Percentiles rank a stretch among this genome's conserved stretches.
These are phyloP conservation scores for Fusarium globosum DNA, from an alignment of 2,329 filamentous ascomycete genomes.

Conservation along the genomic window DNA sequence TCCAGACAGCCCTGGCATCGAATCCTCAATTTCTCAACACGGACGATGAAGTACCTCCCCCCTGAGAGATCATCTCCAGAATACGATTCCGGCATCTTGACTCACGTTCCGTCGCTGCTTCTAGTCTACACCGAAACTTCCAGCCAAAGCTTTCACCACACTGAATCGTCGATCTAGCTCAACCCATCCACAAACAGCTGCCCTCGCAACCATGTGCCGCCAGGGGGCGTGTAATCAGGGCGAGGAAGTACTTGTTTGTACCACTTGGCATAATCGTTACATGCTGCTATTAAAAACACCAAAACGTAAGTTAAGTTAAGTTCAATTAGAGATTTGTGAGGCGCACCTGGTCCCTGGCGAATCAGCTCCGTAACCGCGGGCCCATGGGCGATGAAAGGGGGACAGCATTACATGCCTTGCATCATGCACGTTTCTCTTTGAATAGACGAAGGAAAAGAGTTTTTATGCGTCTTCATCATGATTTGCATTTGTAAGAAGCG, in stretches of 20 bases:
- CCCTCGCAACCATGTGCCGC: slow-evolving; percentile 38
- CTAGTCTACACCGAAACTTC: slow-evolving; percentile 26
- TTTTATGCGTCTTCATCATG: slow-evolving; percentile 20
- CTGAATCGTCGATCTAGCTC: slow-evolving; percentile 24
- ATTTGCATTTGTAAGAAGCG: slow-evolving; percentile 17
- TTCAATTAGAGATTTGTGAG: slow-evolving; percentile 13
- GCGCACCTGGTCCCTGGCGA: slow-evolving; percentile 17
- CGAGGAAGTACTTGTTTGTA: slow-evolving; percentile 15
- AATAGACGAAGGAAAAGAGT: slow-evolving; percentile 1
- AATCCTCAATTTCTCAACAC: not conserved
- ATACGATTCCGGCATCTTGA: slow-evolving; percentile 1
- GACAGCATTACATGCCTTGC: slow-evolving; percentile 18
- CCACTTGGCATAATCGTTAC: not conserved
- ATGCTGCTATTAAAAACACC: not conserved
- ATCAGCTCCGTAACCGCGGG: slow-evolving; percentile 29
- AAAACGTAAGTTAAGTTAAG: not conserved
- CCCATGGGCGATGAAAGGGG: slow-evolving; percentile 37
- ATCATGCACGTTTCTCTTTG: slow-evolving; percentile 26
- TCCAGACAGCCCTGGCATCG: slow-evolving; percentile 9
- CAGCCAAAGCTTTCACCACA: slow-evolving; percentile 22
- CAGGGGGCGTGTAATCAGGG: slow-evolving; percentile 32
- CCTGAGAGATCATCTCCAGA: slow-evolving; percentile 3
- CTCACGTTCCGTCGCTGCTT: slow-evolving; percentile 14
- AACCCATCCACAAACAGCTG: slow-evolving; percentile 35
- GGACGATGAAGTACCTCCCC: not conserved